Conservation (phyloP, 768 basidiomycete species). For the Lanmaoa rubissima region DNA sequence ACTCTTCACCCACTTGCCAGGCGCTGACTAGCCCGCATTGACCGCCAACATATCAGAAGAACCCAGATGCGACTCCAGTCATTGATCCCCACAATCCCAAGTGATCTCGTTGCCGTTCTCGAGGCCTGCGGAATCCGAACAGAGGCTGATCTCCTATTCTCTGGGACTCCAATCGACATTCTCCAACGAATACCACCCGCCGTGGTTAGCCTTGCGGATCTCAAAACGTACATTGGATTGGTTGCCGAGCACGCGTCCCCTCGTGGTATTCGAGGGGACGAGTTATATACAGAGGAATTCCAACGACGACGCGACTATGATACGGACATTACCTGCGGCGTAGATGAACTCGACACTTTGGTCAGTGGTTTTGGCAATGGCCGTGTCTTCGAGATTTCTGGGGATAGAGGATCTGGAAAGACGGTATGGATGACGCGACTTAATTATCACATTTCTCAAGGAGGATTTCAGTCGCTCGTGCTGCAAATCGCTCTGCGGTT, state of each 20-base stretch:
- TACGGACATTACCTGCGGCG: slow-evolving; percentile 32
- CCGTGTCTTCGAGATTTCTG: slow-evolving; percentile 67
- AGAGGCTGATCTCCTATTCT: slow-evolving; percentile 57
- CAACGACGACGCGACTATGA: slow-evolving; percentile 13
- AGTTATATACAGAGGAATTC: slow-evolving; percentile 19
- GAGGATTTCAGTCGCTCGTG: slow-evolving; percentile 51
- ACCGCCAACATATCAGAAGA: background rate
- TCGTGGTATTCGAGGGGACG: slow-evolving; percentile 36
- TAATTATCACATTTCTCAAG: slow-evolving; percentile 1
- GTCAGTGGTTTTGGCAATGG: slow-evolving; percentile 49
- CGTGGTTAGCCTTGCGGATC: slow-evolving; percentile 47
- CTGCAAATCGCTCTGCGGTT: slow-evolving; percentile 57
- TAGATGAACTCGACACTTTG: slow-evolving; percentile 50
- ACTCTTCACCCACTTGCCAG: background rate
- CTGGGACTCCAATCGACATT: slow-evolving; percentile 45
- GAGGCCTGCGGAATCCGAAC: slow-evolving; percentile 51
- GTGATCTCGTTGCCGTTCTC: slow-evolving; percentile 44
- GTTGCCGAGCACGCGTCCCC: slow-evolving; percentile 47
- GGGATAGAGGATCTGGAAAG: slow-evolving; percentile 64
- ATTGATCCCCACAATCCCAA: slow-evolving; percentile 37
- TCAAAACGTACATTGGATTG: slow-evolving; percentile 39
- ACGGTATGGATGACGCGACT: slow-evolving; percentile 45
- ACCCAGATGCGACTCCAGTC: slow-evolving; percentile 27
- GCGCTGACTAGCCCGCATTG: background rate
- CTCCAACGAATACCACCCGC: slow-evolving; percentile 50